phyloP scores from a whole-genome alignment of 1,139 yeast genomes.

The Debaryomyces robertsiae region DNA sequence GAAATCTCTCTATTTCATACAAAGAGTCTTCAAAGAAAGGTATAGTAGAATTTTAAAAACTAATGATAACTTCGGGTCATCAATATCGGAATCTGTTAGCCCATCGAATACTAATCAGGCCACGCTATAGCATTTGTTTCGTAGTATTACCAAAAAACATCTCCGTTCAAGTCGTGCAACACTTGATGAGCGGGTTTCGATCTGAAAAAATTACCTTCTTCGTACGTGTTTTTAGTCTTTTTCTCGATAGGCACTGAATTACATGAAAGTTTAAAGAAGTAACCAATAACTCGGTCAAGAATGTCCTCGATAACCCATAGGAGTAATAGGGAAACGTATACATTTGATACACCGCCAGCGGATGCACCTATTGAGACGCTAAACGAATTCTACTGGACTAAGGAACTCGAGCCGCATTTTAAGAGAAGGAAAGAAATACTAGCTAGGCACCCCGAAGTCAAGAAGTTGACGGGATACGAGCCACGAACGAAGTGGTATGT shows the following conservation, averaged over 20 bases:
- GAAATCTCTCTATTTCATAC: too few species aligned
- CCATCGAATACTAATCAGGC: too few species aligned
- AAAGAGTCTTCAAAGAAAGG: too few species aligned
- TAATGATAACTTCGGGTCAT: too few species aligned
- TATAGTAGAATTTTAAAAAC: too few species aligned
- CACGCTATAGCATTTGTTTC: too few species aligned
- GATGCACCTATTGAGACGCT: constrained; percentile 44
- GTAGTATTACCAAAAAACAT: too few species aligned
- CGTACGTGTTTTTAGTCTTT: not conserved
- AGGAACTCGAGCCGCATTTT: constrained; percentile 79
- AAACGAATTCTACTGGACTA: constrained; percentile 81
- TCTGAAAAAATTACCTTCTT: constrained; percentile 5
- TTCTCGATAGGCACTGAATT: not conserved
- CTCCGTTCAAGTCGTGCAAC: constrained; percentile 1
- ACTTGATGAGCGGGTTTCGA: constrained; percentile 5
- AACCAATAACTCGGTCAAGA: too few species aligned
- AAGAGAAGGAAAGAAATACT: constrained; percentile 72
- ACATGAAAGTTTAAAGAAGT: too few species aligned
- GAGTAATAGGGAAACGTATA: constrained; percentile 34
- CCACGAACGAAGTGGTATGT: constrained; percentile 82
- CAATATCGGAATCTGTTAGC: too few species aligned
- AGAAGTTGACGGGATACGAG: constrained; percentile 82
- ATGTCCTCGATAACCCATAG: constrained; percentile 38
- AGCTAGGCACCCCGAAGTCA: constrained; percentile 75
- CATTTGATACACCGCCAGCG: constrained; percentile 46